Evolutionary conservation across 768 basidiomycete genomes (phyloP).

Genomic region (Pisolithus sp.): DNA sequence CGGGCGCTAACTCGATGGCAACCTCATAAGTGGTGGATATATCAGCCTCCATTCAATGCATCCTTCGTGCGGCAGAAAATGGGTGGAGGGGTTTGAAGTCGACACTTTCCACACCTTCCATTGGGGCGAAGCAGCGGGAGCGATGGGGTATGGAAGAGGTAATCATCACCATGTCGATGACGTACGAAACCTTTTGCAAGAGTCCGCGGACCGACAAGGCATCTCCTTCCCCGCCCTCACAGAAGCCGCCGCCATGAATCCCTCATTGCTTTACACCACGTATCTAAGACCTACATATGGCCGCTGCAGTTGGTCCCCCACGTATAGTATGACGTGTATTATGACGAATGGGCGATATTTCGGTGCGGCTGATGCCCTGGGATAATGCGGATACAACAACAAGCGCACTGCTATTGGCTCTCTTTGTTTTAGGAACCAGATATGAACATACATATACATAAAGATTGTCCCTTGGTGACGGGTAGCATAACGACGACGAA

Average conservation of each 20-base stretch:
- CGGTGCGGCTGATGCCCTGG: too few relatives aligned
- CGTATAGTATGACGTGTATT: too few relatives aligned
- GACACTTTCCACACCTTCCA: constrained; percentile 48
- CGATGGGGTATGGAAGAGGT: constrained; percentile 31
- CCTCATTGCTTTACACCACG: not conserved
- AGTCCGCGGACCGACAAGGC: constrained; percentile 36
- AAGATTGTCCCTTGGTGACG: not conserved
- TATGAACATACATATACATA: not conserved
- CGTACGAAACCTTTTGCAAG: constrained; percentile 29
- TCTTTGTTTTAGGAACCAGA: not conserved
- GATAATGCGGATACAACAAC: too few relatives aligned
- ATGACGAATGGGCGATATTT: too few relatives aligned
- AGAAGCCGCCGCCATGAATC: not conserved
- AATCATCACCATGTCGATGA: constrained; percentile 31
- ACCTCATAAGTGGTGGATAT: constrained; percentile 39
- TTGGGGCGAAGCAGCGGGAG: constrained; percentile 37
- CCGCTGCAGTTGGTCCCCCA: too few relatives aligned
- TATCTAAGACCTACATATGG: too few relatives aligned
- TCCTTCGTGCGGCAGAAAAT: constrained; percentile 41
- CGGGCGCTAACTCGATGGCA: not conserved
- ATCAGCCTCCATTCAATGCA: constrained; percentile 39
- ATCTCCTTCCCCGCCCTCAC: constrained; percentile 16
- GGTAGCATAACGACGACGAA: not conserved
- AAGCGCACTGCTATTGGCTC: too few relatives aligned
- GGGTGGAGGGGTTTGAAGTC: constrained; percentile 41